Evolutionary conservation across 2,329 filamentous ascomycete genomes (phyloP).

Genomic region (Acrocalymma vagum): DNA sequence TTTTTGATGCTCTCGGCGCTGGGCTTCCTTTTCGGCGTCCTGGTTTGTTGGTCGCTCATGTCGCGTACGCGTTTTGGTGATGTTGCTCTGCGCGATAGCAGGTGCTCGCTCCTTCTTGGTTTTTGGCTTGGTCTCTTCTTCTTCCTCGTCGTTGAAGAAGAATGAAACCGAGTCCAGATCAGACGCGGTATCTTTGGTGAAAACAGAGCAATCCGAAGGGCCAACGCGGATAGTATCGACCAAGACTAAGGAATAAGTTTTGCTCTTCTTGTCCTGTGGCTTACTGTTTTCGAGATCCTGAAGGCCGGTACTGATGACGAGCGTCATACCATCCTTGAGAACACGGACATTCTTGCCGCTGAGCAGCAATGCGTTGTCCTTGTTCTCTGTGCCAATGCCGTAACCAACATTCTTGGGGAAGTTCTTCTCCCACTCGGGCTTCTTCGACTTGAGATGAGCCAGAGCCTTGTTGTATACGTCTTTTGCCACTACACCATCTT

Average conservation of each 20-base stretch:
- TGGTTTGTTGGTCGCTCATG: slow-evolving; percentile 88
- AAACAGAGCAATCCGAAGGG: slow-evolving; percentile 79
- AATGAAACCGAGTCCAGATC: slow-evolving; percentile 96
- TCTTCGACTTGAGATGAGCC: slow-evolving; percentile 82
- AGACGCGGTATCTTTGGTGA: slow-evolving; percentile 90
- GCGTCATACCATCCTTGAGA: slow-evolving; percentile 96
- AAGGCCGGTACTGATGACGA: slow-evolving; percentile 89
- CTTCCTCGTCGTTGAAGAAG: slow-evolving; percentile 97
- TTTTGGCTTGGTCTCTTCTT: slow-evolving; percentile 84
- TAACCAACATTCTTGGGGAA: slow-evolving; percentile 93
- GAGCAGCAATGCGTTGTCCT: slow-evolving; percentile 82
- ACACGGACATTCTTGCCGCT: slow-evolving; percentile 85
- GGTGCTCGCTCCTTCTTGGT: slow-evolving; percentile 88
- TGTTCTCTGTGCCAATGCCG: slow-evolving; percentile 91
- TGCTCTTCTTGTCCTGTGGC: slow-evolving; percentile 88
- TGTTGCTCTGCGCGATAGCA: slow-evolving; percentile 92
- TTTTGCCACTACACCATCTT: slow-evolving; percentile 84
- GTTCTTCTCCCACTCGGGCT: slow-evolving; percentile 93
- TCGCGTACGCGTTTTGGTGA: slow-evolving; percentile 90
- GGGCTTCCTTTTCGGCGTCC: slow-evolving; percentile 88
- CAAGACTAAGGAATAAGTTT: slow-evolving; percentile 86
- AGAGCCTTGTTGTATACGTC: slow-evolving; percentile 93
- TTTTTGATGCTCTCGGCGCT: slow-evolving; percentile 90
- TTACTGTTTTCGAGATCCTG: slow-evolving; percentile 87
- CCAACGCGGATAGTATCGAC: slow-evolving; percentile 94